A percentile compares a stretch with the other conserved stretches of the same genome.
Conservation (phyloP, 306 rosid genomes). For the Arachis stenosperma region DNA sequence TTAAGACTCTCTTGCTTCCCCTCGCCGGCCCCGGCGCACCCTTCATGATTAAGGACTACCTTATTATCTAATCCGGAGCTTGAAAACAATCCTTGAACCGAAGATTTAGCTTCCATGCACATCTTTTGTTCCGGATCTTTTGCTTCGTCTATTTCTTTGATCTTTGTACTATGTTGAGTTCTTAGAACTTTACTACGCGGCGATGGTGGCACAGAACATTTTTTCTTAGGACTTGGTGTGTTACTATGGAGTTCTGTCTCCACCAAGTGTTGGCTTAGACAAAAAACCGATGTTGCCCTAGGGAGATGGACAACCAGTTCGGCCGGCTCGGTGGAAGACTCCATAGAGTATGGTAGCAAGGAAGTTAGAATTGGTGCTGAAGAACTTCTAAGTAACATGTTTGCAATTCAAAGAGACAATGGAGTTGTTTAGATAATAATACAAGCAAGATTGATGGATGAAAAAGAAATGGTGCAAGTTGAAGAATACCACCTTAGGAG, state of each 20-base stretch:
- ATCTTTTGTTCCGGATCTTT: conserved; percentile 30
- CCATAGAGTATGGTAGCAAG: conserved; percentile 50
- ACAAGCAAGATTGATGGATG: not conserved
- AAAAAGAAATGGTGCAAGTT: conserved; percentile 17
- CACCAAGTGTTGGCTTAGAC: conserved; percentile 26
- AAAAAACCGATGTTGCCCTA: conserved; percentile 52
- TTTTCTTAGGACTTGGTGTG: conserved; percentile 42
- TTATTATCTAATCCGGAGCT: conserved; percentile 54
- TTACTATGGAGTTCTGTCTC: conserved; percentile 42
- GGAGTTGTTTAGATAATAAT: not conserved
- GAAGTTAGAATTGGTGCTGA: conserved; percentile 68
- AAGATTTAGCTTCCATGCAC: conserved; percentile 28
- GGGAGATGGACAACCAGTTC: conserved; percentile 50
- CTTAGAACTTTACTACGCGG: not conserved
- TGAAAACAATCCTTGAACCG: conserved; percentile 44
- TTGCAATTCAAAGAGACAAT: not conserved
- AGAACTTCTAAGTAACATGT: conserved; percentile 73
- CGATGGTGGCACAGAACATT: conserved; percentile 2
- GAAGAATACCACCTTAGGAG: conserved; percentile 17
- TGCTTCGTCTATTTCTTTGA: conserved; percentile 39
- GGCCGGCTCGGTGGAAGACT: conserved; percentile 43
- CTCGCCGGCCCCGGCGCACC: not conserved
- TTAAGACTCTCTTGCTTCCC: conserved; percentile 30
- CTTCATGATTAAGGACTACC: conserved; percentile 34
- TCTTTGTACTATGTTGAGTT: conserved; percentile 25